A percentile compares a stretch with the other conserved stretches of the same genome.
phyloP scores from a whole-genome alignment of 306 rosid species.

The Biancaea sappan region DNA sequence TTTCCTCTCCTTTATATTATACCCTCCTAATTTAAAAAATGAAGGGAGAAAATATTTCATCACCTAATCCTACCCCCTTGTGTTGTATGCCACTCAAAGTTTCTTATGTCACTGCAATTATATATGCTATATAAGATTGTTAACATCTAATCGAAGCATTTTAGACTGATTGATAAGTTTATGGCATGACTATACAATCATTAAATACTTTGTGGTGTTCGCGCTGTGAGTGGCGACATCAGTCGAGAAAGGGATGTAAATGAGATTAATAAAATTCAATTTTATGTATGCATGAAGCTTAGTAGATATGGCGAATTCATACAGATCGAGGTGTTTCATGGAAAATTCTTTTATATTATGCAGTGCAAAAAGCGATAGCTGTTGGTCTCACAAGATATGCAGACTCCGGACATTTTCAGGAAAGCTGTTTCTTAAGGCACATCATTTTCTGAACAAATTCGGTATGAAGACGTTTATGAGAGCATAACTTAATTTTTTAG shows the following conservation, averaged over 20 bases:
- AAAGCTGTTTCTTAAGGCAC: background rate
- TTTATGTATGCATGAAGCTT: background rate
- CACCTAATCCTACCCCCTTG: conserved; percentile 68
- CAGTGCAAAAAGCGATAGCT: background rate
- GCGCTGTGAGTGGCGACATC: conserved; percentile 39
- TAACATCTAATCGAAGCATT: conserved; percentile 31
- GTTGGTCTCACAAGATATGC: background rate
- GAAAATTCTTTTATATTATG: background rate
- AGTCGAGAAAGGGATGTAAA: conserved; percentile 37
- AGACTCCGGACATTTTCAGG: background rate
- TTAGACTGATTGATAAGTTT: conserved; percentile 34
- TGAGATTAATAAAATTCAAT: conserved; percentile 33
- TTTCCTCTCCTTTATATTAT: conserved; percentile 44
- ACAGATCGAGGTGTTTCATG: background rate
- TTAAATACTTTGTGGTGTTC: conserved; percentile 30
- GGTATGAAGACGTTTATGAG: background rate
- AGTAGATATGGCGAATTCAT: background rate
- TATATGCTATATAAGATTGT: conserved; percentile 36
- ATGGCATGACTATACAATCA: conserved; percentile 25
- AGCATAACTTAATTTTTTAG: too few species aligned
- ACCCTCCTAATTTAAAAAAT: conserved; percentile 29
- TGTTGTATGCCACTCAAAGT: conserved; percentile 45
- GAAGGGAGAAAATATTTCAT: conserved; percentile 38
- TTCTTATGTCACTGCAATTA: conserved; percentile 58
- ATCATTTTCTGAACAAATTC: background rate